These are phyloP conservation scores for Stenocarpella maydis DNA, from an alignment of 2,329 filamentous ascomycete species.

Conservation along the genomic window DNA sequence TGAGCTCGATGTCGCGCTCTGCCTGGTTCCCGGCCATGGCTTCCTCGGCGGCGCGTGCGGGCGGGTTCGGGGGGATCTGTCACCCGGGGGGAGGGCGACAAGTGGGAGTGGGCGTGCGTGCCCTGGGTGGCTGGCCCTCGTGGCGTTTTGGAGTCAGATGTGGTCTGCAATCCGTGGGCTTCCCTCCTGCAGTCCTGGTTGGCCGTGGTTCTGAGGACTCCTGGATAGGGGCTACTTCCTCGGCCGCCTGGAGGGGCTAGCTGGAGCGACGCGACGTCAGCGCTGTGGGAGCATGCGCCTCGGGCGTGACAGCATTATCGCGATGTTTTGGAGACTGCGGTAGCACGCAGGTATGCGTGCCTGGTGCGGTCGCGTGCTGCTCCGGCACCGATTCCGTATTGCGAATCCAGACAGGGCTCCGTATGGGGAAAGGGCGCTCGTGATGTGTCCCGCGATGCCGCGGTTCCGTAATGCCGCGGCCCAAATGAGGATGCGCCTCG, in stretches of 20 bases:
- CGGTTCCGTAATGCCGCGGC: background rate
- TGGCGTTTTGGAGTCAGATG: background rate
- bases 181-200: background rate
- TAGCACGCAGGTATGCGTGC: background rate
- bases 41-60: slow-evolving; percentile 15
- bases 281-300: slow-evolving; percentile 20
- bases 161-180: background rate
- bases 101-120: background rate
- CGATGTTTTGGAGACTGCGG: background rate
- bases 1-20: slow-evolving; percentile 60
- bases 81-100: background rate
- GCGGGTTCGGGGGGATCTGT: slow-evolving; percentile 1
- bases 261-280: background rate
- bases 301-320: slow-evolving; percentile 21
- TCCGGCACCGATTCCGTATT: background rate
- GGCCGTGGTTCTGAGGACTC: background rate
- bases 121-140: background rate
- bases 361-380: background rate
- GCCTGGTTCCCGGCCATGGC: slow-evolving; percentile 46
- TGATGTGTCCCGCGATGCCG: background rate
- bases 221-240: background rate
- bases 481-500: background rate
- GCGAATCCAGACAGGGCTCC: slow-evolving; percentile 1
- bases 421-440: slow-evolving; percentile 24
- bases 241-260: background rate